Percentiles rank a stretch among this genome's conserved stretches.
Conservation (phyloP, 1,284 basidiomycete genomes). For the Amylostereum areolatum region DNA sequence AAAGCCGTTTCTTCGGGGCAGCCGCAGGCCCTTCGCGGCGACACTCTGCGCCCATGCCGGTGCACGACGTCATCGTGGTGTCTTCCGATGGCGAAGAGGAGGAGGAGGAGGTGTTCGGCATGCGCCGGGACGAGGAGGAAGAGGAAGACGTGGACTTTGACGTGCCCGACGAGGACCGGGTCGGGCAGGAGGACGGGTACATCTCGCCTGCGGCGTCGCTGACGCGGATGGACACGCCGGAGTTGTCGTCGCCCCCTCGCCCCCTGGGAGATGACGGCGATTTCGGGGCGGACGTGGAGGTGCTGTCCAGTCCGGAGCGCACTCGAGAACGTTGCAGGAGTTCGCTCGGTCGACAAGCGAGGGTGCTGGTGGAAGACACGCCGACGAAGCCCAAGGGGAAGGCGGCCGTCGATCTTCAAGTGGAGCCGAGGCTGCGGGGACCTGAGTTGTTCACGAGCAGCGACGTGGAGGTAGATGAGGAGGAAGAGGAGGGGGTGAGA, state of each 20-base stretch:
- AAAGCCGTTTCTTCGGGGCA: constrained; percentile 16
- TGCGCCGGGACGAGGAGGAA: constrained; percentile 11
- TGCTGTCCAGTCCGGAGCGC: constrained; percentile 52
- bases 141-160: constrained; percentile 19
- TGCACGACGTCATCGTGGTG: neutral
- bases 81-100: constrained; percentile 3
- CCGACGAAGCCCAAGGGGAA: constrained; percentile 10
- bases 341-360: neutral
- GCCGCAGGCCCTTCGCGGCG: constrained; percentile 35
- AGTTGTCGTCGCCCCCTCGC: constrained; percentile 57
- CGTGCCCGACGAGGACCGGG: constrained; percentile 28
- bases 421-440: constrained; percentile 42
- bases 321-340: constrained; percentile 4
- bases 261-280: constrained; percentile 23
- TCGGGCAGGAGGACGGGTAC: constrained; percentile 74
- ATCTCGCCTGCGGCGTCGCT: constrained; percentile 57
- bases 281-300: constrained; percentile 52
- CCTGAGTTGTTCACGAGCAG: constrained; percentile 35
- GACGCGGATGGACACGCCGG: constrained; percentile 44
- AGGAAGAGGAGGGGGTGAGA: constrained; percentile 25
- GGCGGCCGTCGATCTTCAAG: constrained; percentile 6
- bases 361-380: constrained; percentile 3
- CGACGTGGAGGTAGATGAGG: constrained; percentile 36
- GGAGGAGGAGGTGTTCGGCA: neutral
- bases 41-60: constrained; percentile 27